These are phyloP conservation scores for Leucogyrophana mollusca DNA, from an alignment of 768 basidiomycete species.

Conservation along the genomic window DNA sequence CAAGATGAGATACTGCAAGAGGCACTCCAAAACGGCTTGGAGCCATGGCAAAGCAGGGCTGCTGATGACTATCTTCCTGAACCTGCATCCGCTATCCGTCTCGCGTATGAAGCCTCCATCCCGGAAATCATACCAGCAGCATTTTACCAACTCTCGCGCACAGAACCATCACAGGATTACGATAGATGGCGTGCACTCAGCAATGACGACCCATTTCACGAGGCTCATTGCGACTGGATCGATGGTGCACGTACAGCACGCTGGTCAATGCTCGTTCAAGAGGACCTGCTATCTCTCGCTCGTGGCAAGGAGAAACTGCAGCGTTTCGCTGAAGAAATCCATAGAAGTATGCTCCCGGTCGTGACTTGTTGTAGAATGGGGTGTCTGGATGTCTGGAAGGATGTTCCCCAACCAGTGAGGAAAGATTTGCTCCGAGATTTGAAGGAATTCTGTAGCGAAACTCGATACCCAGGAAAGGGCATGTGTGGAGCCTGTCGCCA, in stretches of 20 bases:
- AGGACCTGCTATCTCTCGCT: slow-evolving; percentile 17
- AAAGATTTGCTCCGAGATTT: too few relatives aligned
- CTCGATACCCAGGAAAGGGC: too few relatives aligned
- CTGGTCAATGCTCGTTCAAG: slow-evolving; percentile 19
- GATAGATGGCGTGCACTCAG: background rate
- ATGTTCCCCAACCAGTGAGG: too few relatives aligned
- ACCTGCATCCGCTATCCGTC: slow-evolving; percentile 27
- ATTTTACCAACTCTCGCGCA: slow-evolving; percentile 45
- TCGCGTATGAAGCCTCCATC: slow-evolving; percentile 39
- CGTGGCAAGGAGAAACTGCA: slow-evolving; percentile 7
- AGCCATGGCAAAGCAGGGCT: too few relatives aligned
- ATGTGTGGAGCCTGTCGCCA: too few relatives aligned
- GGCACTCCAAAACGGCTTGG: slow-evolving; percentile 2
- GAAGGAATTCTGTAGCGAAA: too few relatives aligned
- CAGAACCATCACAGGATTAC: slow-evolving; percentile 8
- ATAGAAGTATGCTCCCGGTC: too few relatives aligned
- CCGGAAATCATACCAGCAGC: slow-evolving; percentile 42
- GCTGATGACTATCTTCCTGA: slow-evolving; percentile 13
- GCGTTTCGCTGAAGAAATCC: too few relatives aligned
- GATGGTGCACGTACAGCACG: slow-evolving; percentile 16
- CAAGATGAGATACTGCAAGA: slow-evolving; percentile 3
- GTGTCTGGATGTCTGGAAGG: too few relatives aligned
- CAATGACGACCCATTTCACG: too few relatives aligned
- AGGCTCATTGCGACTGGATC: slow-evolving; percentile 5
- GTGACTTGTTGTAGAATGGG: too few relatives aligned